Conservation (phyloP, 495 filamentous ascomycete genomes). For the Tuber melanosporum region DNA sequence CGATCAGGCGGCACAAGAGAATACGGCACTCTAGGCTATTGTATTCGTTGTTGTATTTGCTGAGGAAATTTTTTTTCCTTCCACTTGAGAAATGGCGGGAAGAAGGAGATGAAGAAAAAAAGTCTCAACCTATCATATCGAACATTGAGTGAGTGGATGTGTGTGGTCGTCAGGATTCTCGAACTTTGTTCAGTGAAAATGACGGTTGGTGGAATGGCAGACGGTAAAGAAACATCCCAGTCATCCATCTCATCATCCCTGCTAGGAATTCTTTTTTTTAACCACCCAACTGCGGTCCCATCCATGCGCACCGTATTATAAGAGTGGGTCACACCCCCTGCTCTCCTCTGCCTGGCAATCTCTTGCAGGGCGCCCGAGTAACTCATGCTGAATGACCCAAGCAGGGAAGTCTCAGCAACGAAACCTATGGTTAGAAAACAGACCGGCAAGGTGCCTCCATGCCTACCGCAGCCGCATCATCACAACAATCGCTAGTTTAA, state of each 20-base stretch:
- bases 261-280: neutral
- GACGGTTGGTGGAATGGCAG: neutral
- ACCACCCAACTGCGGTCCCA: neutral
- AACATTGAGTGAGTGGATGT: neutral
- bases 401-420: neutral
- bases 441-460: neutral
- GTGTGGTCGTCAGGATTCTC: neutral
- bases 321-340: neutral
- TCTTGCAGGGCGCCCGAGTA: neutral
- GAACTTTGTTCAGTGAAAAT: neutral
- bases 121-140: neutral
- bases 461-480: neutral
- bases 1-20: neutral
- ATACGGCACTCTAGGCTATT: neutral
- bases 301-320: neutral
- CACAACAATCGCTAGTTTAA: neutral
- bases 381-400: neutral
- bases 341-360: neutral
- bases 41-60: neutral
- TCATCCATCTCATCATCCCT: neutral
- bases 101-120: neutral
- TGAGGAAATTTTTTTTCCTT: neutral
- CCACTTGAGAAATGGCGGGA: neutral
- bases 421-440: neutral
- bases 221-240: neutral